Evolutionary conservation across 2,329 filamentous ascomycete species (phyloP), one percentile per base, ranked within the genome.

Genomic region (Colletotrichum costaricense): DNA sequence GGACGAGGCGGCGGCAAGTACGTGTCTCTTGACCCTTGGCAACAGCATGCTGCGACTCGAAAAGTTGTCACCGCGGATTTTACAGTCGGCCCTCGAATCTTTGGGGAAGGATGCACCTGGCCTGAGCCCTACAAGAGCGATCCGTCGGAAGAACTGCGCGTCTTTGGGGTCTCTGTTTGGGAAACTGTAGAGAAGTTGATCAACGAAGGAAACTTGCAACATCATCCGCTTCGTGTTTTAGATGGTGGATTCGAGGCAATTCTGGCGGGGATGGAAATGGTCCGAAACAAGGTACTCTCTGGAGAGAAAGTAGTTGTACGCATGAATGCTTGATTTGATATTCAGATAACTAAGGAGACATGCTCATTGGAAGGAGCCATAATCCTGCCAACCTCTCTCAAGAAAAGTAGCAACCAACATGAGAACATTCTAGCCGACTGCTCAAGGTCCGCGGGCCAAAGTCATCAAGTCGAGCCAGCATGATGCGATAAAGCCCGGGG

Each of bases 31-130:
- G 55, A 67, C 38, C 64, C 64, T 1, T 67, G 22, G 24, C 64
- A 22, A 28, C 35, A 67, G 38, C 54, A 59, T 26, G 55, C 26
- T 1, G 54, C 54, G 3, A 30, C 64, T 2, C 19, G 69, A 60
- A 52, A 64, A 58, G 55, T 69, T 5, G 76, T 83, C 33, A 69
- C 76, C 12, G 63, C 77, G 4, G 76, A 78, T n/a, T 82, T 78
- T 78, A 60, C 81, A 1, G 67, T 83, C 63, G 79, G 67, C 5
- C 69, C 76, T 1, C 76, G 74, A 1, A 76, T 82, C 6, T 76
- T 79, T 52, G 81, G 81, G 1, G 7, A 75, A 8, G 62, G 71
- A 26, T 67, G 77, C 64, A 66, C 66, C 5, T 75, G 78, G 76
- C 76, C 74, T 26, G 75, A 71, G 11, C 76, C 68, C 9, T 81